Evolutionary conservation across 768 basidiomycete species (phyloP).

Genomic region (Phylloporus arenicola): DNA sequence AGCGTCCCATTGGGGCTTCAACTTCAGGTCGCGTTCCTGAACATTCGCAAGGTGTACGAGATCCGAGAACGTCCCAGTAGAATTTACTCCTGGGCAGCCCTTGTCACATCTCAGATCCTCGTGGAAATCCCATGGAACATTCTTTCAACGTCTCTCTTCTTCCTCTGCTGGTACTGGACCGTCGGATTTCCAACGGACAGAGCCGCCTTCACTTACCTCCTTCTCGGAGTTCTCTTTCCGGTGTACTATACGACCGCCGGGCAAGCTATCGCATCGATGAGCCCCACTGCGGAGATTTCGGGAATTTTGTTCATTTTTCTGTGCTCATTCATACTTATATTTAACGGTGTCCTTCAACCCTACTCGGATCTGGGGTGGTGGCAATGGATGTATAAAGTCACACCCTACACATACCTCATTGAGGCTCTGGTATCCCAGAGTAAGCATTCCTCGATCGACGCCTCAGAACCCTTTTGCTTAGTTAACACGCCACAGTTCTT

Average conservation of each 20-base stretch:
- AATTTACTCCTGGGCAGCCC: constrained; percentile 62
- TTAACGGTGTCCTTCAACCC: constrained; percentile 67
- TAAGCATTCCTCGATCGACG: constrained; percentile 18
- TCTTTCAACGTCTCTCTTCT: constrained; percentile 48
- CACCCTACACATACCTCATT: constrained; percentile 53
- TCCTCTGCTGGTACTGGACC: constrained; percentile 68
- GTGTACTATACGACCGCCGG: constrained; percentile 58
- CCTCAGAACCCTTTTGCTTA: constrained; percentile 7
- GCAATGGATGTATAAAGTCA: constrained; percentile 62
- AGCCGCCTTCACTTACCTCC: constrained; percentile 54
- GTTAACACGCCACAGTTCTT: constrained; percentile 36
- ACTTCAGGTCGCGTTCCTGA: constrained; percentile 56
- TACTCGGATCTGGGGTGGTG: constrained; percentile 59
- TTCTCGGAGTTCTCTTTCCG: constrained; percentile 51
- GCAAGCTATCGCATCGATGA: constrained; percentile 56
- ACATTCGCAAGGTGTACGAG: constrained; percentile 55
- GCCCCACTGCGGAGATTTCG: constrained; percentile 55
- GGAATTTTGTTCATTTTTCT: constrained; percentile 52
- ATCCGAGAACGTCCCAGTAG: constrained; percentile 59
- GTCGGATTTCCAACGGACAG: constrained; percentile 52
- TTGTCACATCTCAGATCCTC: constrained; percentile 50
- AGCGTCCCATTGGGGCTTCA: constrained; percentile 55
- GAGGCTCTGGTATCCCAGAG: constrained; percentile 44
- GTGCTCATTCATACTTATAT: constrained; percentile 59
- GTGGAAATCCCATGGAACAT: constrained; percentile 62